Evolutionary conservation across 2,329 filamentous ascomycete genomes (phyloP).

Genomic region (Ceratocystis colombiana): DNA sequence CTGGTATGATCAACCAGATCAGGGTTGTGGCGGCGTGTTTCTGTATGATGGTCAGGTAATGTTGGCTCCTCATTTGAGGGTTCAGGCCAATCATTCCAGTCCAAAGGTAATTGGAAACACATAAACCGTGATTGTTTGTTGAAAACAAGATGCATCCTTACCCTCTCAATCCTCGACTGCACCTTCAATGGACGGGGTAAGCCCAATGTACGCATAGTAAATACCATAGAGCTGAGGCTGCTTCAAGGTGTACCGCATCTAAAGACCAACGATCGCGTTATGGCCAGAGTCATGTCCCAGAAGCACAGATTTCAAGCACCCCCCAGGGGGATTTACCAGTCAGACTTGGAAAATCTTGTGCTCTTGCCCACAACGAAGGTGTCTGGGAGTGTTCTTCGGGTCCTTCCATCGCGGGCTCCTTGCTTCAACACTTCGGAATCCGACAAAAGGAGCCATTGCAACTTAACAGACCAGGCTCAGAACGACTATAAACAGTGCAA

Average conservation of each 20-base stretch:
- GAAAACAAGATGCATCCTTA: slow-evolving; percentile 33
- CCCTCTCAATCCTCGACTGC: slow-evolving; percentile 29
- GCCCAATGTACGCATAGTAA: slow-evolving; percentile 13
- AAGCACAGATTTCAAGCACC: slow-evolving; percentile 64
- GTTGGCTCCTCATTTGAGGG: background rate
- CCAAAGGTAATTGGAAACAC: slow-evolving; percentile 33
- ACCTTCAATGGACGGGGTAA: slow-evolving; percentile 13
- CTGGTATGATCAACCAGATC: slow-evolving; percentile 40
- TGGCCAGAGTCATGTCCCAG: slow-evolving; percentile 54
- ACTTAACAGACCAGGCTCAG: slow-evolving; percentile 49
- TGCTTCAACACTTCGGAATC: slow-evolving; percentile 36
- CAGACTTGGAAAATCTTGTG: slow-evolving; percentile 60
- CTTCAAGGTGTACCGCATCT: background rate
- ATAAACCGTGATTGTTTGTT: slow-evolving; percentile 40
- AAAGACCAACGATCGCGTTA: slow-evolving; percentile 29
- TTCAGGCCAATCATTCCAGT: slow-evolving; percentile 27
- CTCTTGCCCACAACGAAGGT: slow-evolving; percentile 43
- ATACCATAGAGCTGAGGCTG: background rate
- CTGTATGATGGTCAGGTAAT: slow-evolving; percentile 32
- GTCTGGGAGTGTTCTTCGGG: slow-evolving; percentile 46
- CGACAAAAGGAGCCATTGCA: slow-evolving; percentile 31
- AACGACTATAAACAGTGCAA: slow-evolving; percentile 58
- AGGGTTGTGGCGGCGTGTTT: slow-evolving; percentile 33
- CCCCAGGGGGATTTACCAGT: slow-evolving; percentile 60
- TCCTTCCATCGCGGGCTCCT: slow-evolving; percentile 39